Percentiles rank a stretch among this genome's conserved stretches.
These are phyloP conservation scores for Kokia cookei DNA, from an alignment of 441 rosid species.

Conservation along the genomic window DNA sequence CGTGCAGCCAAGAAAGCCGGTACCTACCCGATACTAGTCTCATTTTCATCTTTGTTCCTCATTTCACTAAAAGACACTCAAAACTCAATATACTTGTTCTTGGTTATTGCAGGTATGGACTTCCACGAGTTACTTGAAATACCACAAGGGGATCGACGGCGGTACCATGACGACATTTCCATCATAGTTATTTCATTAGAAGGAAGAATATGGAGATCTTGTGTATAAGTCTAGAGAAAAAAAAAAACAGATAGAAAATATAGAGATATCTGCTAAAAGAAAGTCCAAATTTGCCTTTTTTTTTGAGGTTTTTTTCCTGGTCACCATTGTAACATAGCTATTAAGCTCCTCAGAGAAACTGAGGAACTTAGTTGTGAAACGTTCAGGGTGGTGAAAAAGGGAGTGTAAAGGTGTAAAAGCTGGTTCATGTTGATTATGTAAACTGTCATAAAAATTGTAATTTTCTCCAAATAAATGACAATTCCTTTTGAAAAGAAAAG, in stretches of 20 bases:
- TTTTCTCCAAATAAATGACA: slow-evolving; percentile 22
- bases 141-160: slow-evolving; percentile 91
- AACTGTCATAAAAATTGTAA: slow-evolving; percentile 29
- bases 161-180: slow-evolving; percentile 91
- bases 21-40: slow-evolving; percentile 14
- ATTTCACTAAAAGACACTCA: not conserved
- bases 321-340: slow-evolving; percentile 31
- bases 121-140: slow-evolving; percentile 87
- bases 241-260: slow-evolving; percentile 13
- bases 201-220: slow-evolving; percentile 97
- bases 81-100: not conserved
- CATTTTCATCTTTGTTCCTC: not conserved
- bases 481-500: not conserved
- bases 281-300: slow-evolving; percentile 23
- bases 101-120: slow-evolving; percentile 71
- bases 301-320: slow-evolving; percentile 10
- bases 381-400: slow-evolving; percentile 23
- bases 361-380: slow-evolving; percentile 22
- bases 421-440: slow-evolving; percentile 24
- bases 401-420: slow-evolving; percentile 34
- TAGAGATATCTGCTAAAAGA: slow-evolving; percentile 14
- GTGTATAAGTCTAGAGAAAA: slow-evolving; percentile 54
- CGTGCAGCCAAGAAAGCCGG: slow-evolving; percentile 99
- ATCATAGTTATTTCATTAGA: slow-evolving; percentile 87
- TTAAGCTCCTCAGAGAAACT: slow-evolving; percentile 21